Conservation (phyloP, 331 rosid species). For the Quercus phellos region DNA sequence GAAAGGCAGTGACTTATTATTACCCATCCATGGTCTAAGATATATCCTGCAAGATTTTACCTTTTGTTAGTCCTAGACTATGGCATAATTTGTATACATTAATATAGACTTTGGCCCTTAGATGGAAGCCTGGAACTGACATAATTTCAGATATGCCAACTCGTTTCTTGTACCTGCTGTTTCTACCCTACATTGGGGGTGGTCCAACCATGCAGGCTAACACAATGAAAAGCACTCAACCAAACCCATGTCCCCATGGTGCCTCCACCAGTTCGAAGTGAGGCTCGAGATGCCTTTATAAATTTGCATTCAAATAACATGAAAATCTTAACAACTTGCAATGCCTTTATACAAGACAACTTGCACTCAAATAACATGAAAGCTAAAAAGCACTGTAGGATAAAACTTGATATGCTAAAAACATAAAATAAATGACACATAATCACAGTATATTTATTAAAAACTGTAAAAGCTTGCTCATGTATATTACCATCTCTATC, state of each 20-base stretch:
- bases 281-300: neutral
- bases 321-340: neutral
- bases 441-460: neutral
- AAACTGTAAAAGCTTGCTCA: neutral
- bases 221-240: neutral
- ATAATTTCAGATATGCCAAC: neutral
- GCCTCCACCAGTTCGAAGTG: neutral
- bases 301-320: neutral
- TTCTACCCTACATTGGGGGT: neutral
- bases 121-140: neutral
- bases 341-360: neutral
- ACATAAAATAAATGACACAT: neutral
- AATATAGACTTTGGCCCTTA: too few relatives aligned
- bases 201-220: neutral
- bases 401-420: neutral
- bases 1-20: neutral
- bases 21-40: neutral
- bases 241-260: too few relatives aligned
- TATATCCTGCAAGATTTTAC: too few relatives aligned
- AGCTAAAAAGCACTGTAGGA: too few relatives aligned
- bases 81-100: neutral
- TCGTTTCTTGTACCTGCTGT: neutral
- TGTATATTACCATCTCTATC: conserved; percentile 54
- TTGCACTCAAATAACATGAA: too few relatives aligned
- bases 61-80: neutral